Base-by-base conservation (phyloP, 2,329 filamentous ascomycete species). In the Mycosphaerelloides madeirae region DNA sequence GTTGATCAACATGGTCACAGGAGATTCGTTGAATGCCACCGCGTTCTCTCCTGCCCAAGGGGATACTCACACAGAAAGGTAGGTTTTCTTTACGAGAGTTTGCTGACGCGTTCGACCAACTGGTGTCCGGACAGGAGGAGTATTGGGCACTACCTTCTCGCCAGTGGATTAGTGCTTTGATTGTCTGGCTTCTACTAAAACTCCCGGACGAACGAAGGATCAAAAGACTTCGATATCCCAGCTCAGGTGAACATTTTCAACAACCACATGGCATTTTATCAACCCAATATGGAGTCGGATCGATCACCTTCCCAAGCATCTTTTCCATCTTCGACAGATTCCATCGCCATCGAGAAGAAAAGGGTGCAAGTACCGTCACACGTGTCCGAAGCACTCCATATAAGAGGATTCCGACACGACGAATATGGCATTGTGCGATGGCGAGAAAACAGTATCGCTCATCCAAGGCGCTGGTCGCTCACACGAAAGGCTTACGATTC, bases 341-440 rank as follows among this genome's bases (percentile, higher is more conserved):
- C 20, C 4, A 7, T 29, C 18, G 11, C 8, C 7, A 16, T 2
- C 16, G 13, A 28, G 6, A 32, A 38, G 28, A 16, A 31, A 12
- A 2, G 16, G 15, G 29, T 43, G 6, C 34, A 38, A 12, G 28
- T 43, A 7, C 34, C 41, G 6, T 38, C 12, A n/a, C 28, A 14
- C 20, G 34, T 32, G 9, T 3, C 9, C 11, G n/a, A n/a, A 4
- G 34, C 33, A 13, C 25, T 38, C 4, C 32, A 32, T 20, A 9
- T 12, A 5, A 19, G 14, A 22, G 41, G 41, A 2, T 16, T 57
- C 34, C 28, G 40, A 14, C 50, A 54, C 29, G 41, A 49, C 40
- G n/a, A 15, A 6, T 22, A 46, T 29, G 54, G 53, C 12, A 29
- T 51, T 12, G 50, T 59, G 13, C 36, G 34, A 13, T 61, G 49